Evolutionary conservation across 2,329 filamentous ascomycete species (phyloP).

Genomic region (Exutisphaerella laricina): DNA sequence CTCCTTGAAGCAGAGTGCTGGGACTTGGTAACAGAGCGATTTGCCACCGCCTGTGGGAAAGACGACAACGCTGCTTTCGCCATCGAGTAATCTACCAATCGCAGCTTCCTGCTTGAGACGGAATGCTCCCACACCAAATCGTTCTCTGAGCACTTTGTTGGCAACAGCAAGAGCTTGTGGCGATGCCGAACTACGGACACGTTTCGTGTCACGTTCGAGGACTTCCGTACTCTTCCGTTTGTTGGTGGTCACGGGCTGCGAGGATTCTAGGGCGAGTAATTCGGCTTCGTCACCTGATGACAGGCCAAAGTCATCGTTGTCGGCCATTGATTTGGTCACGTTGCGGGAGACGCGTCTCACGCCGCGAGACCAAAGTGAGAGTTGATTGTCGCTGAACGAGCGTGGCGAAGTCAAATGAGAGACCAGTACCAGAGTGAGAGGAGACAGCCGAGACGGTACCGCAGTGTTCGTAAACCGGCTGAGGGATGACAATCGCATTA

Average conservation of each 20-base stretch:
- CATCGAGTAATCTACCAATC: slow-evolving; percentile 40
- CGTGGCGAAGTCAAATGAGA: too few species aligned
- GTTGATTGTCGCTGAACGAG: too few species aligned
- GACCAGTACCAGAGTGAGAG: too few species aligned
- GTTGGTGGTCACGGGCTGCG: neutral
- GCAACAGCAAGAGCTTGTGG: slow-evolving; percentile 21
- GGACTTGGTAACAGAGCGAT: slow-evolving; percentile 41
- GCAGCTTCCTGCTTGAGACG: slow-evolving; percentile 44
- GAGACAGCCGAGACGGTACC: too few species aligned
- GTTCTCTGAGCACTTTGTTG: slow-evolving; percentile 36
- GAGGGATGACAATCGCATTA: too few species aligned
- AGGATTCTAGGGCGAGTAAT: slow-evolving; percentile 20
- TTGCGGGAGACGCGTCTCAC: neutral
- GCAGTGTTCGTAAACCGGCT: too few species aligned
- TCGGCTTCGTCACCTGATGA: slow-evolving; percentile 25
- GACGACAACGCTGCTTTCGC: slow-evolving; percentile 41
- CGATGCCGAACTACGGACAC: too few species aligned
- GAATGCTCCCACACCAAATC: slow-evolving; percentile 41
- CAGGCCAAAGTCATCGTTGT: slow-evolving; percentile 24
- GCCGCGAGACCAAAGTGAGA: too few species aligned
- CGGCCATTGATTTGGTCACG: slow-evolving; percentile 5
- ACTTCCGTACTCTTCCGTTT: slow-evolving; percentile 18
- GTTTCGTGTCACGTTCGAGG: too few species aligned
- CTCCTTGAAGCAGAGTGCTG: slow-evolving; percentile 41
- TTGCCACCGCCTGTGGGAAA: slow-evolving; percentile 42